Conservation (phyloP, 345 rosid genomes). For the Hypericum androsaemum region DNA sequence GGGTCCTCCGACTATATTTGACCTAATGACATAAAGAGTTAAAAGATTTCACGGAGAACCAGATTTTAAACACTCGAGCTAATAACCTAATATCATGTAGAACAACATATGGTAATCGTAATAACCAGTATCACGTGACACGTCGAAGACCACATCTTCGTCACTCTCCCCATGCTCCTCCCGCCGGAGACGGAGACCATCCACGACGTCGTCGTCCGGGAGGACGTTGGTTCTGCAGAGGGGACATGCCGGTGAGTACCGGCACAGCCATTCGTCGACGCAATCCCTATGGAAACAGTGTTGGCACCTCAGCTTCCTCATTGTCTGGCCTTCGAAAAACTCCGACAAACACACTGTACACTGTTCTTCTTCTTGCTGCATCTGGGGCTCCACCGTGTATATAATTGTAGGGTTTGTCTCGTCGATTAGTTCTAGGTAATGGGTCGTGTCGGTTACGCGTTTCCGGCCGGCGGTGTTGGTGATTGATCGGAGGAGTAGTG, state of each 20-base stretch:
- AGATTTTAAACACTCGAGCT: too few relatives aligned
- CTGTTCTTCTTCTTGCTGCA: too few relatives aligned
- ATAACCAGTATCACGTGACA: too few relatives aligned
- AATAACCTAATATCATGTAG: too few relatives aligned
- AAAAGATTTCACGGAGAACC: too few relatives aligned
- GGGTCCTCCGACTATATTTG: too few relatives aligned
- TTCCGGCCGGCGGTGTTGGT: too few relatives aligned
- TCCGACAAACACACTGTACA: constrained; percentile 6
- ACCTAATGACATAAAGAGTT: too few relatives aligned
- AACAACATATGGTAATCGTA: too few relatives aligned
- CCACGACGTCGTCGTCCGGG: background rate
- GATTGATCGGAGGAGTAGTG: too few relatives aligned
- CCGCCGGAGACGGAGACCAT: background rate
- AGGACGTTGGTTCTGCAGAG: constrained; percentile 28
- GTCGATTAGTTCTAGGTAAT: background rate
- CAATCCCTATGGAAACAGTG: constrained; percentile 47
- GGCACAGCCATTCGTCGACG: constrained; percentile 39
- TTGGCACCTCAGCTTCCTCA: constrained; percentile 30
- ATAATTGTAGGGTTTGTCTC: background rate
- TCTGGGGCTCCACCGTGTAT: background rate
- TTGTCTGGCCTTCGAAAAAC: constrained; percentile 31
- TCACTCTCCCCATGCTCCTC: constrained; percentile 28
- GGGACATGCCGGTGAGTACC: constrained; percentile 36
- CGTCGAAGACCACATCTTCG: constrained; percentile 27
- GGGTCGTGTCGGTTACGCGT: background rate